Evolutionary conservation across 78 protist species (phyloP).

Genomic region (Polysphondylium violaceum): DNA sequence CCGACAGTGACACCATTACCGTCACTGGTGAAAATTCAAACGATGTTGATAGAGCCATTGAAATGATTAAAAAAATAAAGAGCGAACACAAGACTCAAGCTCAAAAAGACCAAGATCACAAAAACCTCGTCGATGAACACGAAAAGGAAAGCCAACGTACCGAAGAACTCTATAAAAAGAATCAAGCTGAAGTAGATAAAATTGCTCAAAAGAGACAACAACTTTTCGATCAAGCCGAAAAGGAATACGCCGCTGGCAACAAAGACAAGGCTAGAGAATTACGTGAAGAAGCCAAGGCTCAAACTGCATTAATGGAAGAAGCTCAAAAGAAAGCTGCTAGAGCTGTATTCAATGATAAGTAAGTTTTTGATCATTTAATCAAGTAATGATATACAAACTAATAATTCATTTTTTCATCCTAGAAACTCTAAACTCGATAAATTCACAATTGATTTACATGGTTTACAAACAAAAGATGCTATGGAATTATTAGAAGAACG

Average conservation of each 20-base stretch:
- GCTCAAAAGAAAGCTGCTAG: constrained; percentile 35
- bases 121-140: constrained; percentile 34
- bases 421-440: constrained; percentile 64
- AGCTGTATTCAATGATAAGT: constrained; percentile 60
- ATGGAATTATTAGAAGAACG: constrained; percentile 42
- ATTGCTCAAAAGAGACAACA: constrained; percentile 43
- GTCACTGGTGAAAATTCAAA: constrained; percentile 29
- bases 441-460: constrained; percentile 75
- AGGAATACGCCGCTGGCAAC: constrained; percentile 51
- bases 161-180: constrained; percentile 65
- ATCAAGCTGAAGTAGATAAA: constrained; percentile 51
- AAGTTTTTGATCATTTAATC: background rate
- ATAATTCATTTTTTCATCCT: background rate
- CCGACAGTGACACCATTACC: background rate
- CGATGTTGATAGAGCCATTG: constrained; percentile 32
- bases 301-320: constrained; percentile 43
- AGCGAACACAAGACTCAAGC: constrained; percentile 32
- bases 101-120: constrained; percentile 42
- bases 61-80: constrained; percentile 8
- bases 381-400: background rate
- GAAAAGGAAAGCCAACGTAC: constrained; percentile 75
- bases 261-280: constrained; percentile 46
- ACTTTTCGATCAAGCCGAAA: constrained; percentile 57
- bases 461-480: constrained; percentile 50
- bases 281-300: constrained; percentile 50